A percentile compares a stretch with the other conserved stretches of the same genome.
Conservation (phyloP, 2,329 filamentous ascomycete genomes). For the Botrytis byssoidea region DNA sequence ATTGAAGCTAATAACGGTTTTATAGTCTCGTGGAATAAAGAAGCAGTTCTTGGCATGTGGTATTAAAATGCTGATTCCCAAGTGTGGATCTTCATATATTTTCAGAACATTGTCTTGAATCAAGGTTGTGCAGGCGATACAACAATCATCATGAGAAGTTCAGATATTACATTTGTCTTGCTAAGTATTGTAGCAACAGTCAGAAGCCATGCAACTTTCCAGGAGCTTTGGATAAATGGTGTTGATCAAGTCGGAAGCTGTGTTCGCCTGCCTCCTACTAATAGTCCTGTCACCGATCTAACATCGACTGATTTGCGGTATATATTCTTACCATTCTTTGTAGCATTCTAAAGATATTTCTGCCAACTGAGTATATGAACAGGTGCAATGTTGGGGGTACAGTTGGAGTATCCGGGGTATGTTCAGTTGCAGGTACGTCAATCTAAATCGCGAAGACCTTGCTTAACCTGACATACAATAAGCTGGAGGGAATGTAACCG, state of each 20-base stretch:
- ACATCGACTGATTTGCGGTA: conserved; percentile 42
- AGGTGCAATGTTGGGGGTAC: conserved; percentile 48
- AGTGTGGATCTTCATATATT: background rate
- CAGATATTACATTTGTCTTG: background rate
- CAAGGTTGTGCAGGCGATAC: background rate
- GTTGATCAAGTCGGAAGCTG: conserved; percentile 47
- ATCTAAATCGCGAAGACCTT: background rate
- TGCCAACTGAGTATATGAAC: conserved; percentile 34
- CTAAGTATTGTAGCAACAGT: background rate
- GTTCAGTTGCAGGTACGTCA: conserved; percentile 24
- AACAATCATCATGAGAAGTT: background rate
- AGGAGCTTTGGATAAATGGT: conserved; percentile 46
- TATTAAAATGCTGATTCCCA: background rate
- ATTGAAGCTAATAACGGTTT: background rate
- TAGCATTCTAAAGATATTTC: background rate
- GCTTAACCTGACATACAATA: background rate
- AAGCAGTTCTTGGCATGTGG: background rate
- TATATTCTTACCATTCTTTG: too few relatives aligned
- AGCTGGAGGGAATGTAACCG: conserved; percentile 48
- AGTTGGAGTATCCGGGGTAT: conserved; percentile 39
- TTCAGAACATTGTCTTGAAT: background rate
- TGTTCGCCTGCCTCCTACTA: conserved; percentile 49
- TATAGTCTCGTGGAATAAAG: background rate
- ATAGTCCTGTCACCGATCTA: conserved; percentile 52
- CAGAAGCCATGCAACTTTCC: conserved; percentile 43